Conservation (phyloP, 345 rosid species). For the Carallia pectinifolia region DNA sequence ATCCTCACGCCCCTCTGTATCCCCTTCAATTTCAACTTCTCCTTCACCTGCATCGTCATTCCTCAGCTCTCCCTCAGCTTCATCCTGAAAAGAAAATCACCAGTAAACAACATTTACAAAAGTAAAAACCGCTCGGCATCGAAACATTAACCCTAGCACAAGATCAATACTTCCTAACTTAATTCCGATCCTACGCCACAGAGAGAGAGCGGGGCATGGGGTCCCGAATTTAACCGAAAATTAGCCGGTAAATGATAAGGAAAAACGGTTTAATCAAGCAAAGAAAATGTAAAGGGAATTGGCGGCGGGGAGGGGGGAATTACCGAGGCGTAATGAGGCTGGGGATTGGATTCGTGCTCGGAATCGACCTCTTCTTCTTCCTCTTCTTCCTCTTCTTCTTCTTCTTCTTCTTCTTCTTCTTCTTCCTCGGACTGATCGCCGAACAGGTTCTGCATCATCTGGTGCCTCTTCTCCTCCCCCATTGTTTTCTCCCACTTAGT, state of each 20-base stretch:
- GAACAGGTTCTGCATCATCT: conserved; percentile 97
- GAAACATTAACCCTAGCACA: too few relatives aligned
- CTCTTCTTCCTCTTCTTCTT: conserved; percentile 48
- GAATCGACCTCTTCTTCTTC: conserved; percentile 91
- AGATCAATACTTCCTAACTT: too few relatives aligned
- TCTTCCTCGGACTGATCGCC: conserved; percentile 97
- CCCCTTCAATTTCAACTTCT: conserved; percentile 53
- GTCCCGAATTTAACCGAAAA: too few relatives aligned
- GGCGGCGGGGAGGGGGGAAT: conserved; percentile 1
- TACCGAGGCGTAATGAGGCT: conserved; percentile 80
- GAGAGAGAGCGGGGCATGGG: too few relatives aligned
- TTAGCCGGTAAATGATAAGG: too few relatives aligned
- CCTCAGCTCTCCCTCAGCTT: conserved; percentile 73
- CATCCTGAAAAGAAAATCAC: conserved; percentile 25
- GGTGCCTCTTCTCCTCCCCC: conserved; percentile 85
- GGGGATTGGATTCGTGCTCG: conserved; percentile 95
- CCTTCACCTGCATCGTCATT: conserved; percentile 34
- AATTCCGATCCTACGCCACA: too few relatives aligned
- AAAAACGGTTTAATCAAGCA: neutral
- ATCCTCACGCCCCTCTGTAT: conserved; percentile 62
- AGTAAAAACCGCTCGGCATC: neutral
- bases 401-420: conserved; percentile 74
- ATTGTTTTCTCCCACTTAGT: conserved; percentile 8
- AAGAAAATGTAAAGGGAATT: neutral
- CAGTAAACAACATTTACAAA: neutral